These are phyloP conservation scores for Metarhizium brunneum DNA, from an alignment of 2,329 filamentous ascomycete species.

Conservation along the genomic window DNA sequence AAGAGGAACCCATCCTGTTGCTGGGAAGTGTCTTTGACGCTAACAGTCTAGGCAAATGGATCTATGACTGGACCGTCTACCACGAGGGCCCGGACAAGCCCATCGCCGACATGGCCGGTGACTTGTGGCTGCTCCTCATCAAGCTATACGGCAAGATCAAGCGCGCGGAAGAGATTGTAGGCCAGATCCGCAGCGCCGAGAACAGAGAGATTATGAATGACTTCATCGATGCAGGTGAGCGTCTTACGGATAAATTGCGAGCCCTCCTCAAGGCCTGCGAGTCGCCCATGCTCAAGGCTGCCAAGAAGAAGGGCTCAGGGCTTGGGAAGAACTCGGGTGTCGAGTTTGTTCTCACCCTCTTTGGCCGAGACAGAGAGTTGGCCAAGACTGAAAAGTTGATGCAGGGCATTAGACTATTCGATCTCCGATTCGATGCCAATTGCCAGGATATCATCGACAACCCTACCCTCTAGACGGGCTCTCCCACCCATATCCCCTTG, in stretches of 20 bases:
- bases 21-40: conserved; percentile 94
- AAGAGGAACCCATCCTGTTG: conserved; percentile 86
- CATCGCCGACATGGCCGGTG: conserved; percentile 84
- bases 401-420: conserved; percentile 80
- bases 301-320: conserved; percentile 56
- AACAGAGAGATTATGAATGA: conserved; percentile 77
- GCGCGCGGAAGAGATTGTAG: conserved; percentile 70
- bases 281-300: conserved; percentile 86
- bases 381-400: conserved; percentile 89
- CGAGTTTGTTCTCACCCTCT: conserved; percentile 94
- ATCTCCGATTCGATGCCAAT: conserved; percentile 90
- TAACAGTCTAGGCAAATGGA: conserved; percentile 97
- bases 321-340: conserved; percentile 88
- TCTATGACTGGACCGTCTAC: conserved; percentile 98
- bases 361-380: conserved; percentile 82
- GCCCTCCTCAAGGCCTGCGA: conserved; percentile 85
- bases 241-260: conserved; percentile 76
- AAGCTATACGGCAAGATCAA: conserved; percentile 91
- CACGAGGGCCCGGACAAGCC: conserved; percentile 73
- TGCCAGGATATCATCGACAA: conserved; percentile 76
- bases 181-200: conserved; percentile 61
- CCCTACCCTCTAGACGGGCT: conserved; percentile 39
- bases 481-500: too few relatives aligned
- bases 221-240: conserved; percentile 82
- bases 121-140: conserved; percentile 91